Evolutionary conservation across 2,329 filamentous ascomycete genomes (phyloP), one percentile per base, ranked within the genome.

Genomic region (Penicillium sp.): DNA sequence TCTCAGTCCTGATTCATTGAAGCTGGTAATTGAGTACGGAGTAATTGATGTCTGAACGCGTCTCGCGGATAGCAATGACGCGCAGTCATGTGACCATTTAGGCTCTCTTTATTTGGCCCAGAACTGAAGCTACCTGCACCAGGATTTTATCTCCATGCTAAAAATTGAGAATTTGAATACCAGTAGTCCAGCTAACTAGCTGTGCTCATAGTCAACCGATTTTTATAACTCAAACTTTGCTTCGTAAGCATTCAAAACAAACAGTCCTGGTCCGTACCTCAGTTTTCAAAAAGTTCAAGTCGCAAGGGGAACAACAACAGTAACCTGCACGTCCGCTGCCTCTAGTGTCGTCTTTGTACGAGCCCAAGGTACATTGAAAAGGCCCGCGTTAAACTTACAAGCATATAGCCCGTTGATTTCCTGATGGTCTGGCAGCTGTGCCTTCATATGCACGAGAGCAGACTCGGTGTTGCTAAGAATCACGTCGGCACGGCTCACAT

Each of bases 381-480:
- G 71, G 0, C 84, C 86, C 29, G 84, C 83, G 68, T 88, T 88
- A 66, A 89, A 85, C 61, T 80, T 80, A 65, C 83, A 85, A 59
- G 84, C 82, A 62, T 80, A 79, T 0, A 86, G 64, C 17, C 75
- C 74, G 11, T 15, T 21, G 5, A 66, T 68, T 0, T 77, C 68
- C 4, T 26, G n/a, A 19, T 44, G 19, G 26, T 50, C 41, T 29
- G 75, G 67, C 26, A 86, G 69, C 65, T 83, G 75, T 44, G 65
- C 64, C 45, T 84, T 71, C 67, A 88, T 67, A 70, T 85, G 78
- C 54, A 71, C 67, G 63, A 88, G 74, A 1, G 86, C 83, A 3
- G 73, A 69, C 17, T 67, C 70, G 0, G 86, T 88, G 30, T 83
- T 82, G 3, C 66, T 67, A 11, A 88, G 56, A 44, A 89, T 86